A percentile compares a stretch with the other conserved stretches of the same genome.
phyloP scores from a whole-genome alignment of 805 yeast genomes.

The Torulaspora maleeae region DNA sequence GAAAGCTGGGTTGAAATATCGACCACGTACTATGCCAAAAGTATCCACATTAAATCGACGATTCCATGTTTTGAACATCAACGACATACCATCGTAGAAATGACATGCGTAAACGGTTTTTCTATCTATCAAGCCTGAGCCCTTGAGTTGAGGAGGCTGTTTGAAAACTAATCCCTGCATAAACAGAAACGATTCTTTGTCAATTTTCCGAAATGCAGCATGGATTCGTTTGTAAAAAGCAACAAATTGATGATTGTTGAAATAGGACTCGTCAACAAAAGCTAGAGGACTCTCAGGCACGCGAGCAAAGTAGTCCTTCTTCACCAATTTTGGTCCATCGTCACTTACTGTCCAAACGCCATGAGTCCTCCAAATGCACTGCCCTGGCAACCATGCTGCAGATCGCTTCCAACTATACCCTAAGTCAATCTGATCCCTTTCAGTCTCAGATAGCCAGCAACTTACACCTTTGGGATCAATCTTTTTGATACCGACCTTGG shows the following conservation, averaged over 20 bases:
- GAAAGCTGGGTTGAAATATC: slow-evolving; percentile 65
- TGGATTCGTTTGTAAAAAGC: slow-evolving; percentile 54
- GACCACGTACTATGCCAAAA: slow-evolving; percentile 75
- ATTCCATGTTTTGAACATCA: slow-evolving; percentile 91
- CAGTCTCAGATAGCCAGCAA: slow-evolving; percentile 62
- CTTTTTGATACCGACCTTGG: slow-evolving; percentile 48
- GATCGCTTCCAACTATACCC: slow-evolving; percentile 69
- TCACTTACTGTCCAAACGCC: slow-evolving; percentile 64
- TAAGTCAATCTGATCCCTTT: slow-evolving; percentile 43
- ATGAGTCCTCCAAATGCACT: slow-evolving; percentile 75
- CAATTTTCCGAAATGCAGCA: slow-evolving; percentile 43
- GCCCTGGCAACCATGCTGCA: slow-evolving; percentile 62
- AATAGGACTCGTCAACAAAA: slow-evolving; percentile 46
- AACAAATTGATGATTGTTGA: slow-evolving; percentile 61
- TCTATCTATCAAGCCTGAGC: slow-evolving; percentile 50
- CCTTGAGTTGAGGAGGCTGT: slow-evolving; percentile 62
- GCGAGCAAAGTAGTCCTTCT: slow-evolving; percentile 48
- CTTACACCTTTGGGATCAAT: slow-evolving; percentile 63
- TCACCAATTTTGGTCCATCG: slow-evolving; percentile 32
- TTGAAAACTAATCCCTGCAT: slow-evolving; percentile 81
- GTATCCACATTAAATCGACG: slow-evolving; percentile 79
- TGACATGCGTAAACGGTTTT: slow-evolving; percentile 79
- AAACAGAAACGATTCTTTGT: slow-evolving; percentile 50
- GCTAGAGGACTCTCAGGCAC: slow-evolving; percentile 37
- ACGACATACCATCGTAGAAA: slow-evolving; percentile 90